Evolutionary conservation across 495 filamentous ascomycete genomes (phyloP).

Genomic region (Lentithecium fluviatile): DNA sequence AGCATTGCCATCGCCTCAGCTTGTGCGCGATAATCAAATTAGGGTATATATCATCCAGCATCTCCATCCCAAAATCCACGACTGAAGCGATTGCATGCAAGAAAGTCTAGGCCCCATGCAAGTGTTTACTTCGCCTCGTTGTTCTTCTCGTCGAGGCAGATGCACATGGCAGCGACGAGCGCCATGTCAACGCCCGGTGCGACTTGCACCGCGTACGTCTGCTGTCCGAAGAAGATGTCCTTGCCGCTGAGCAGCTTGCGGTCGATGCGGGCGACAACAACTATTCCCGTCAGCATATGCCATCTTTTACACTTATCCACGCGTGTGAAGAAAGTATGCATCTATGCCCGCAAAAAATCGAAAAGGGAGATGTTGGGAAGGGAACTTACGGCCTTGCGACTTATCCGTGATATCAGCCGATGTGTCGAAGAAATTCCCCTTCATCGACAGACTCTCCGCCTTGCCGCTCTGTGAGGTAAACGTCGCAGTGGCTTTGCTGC

Average conservation of each 20-base stretch:
- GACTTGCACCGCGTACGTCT: constrained; percentile 60
- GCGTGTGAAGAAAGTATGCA: too few relatives aligned
- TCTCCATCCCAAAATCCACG: too few relatives aligned
- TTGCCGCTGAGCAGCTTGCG: constrained; percentile 55
- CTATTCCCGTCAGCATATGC: too few relatives aligned
- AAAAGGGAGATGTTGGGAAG: too few relatives aligned
- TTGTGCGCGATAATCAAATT: too few relatives aligned
- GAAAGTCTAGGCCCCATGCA: too few relatives aligned
- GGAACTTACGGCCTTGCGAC: constrained; percentile 35
- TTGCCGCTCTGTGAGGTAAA: constrained; percentile 47
- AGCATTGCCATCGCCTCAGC: too few relatives aligned
- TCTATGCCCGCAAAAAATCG: too few relatives aligned
- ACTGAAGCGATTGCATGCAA: too few relatives aligned
- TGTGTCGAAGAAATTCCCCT: constrained; percentile 54
- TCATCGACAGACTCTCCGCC: constrained; percentile 45
- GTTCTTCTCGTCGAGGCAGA: constrained; percentile 62
- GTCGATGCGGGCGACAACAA: constrained; percentile 54
- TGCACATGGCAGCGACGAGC: constrained; percentile 59
- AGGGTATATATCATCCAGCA: too few relatives aligned
- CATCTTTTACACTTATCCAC: too few relatives aligned
- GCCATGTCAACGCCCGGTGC: constrained; percentile 61
- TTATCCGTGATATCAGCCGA: constrained; percentile 52
- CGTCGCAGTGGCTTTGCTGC: constrained; percentile 50
- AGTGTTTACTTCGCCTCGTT: too few relatives aligned
- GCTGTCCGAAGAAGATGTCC: constrained; percentile 55